Evolutionary conservation across 768 basidiomycete genomes (phyloP), one percentile per base, ranked within the genome.

Genomic region (Tricholoma flavovirens): DNA sequence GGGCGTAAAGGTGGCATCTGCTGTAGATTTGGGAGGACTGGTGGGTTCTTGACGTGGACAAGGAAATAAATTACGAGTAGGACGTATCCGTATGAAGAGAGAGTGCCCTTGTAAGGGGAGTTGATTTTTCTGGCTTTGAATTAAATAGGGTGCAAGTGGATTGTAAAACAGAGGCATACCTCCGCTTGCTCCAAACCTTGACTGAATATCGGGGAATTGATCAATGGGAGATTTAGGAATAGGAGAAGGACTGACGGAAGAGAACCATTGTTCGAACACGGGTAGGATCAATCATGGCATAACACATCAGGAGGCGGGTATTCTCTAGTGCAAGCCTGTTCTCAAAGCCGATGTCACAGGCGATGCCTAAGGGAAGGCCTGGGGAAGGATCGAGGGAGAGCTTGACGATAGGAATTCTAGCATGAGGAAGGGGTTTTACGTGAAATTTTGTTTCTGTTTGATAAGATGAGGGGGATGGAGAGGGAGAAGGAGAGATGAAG

Each of bases 281-380:
- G 40, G 92, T 87, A 7, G 94, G 93, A 72, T 99, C 96, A 66
- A 98, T 83, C 79, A 93, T 93, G 61, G 96, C 95, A 72, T 99
- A 99, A 68, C 93, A 98, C 83, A 95, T 88, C 56, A 99, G 78
- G 57, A 99, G 74, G 55, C 96, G 82, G 32, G 96, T 99, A 71
- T 99, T 99, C 75, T 99, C 96, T 55, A 99, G 77, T 24, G 96
- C 96, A 54, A 99, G 79, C 65, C 95, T 83, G 73, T 98, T 98
- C 77, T 97, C 96, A 64, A 98, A 98, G 15, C 96, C 96, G 61
- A 99, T 99, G 70, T 99, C 96, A 68, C 96, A 98, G 6, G 95
- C 90, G 63, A 99, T 96, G 55, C 94, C 95, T 51, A 83, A 80
- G 8, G 88, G 87, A 12, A 93, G 75, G 4, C 86, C 84, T 10